phyloP scores from a whole-genome alignment of 2,329 filamentous ascomycete species.

The Davidsoniella eucalypti region DNA sequence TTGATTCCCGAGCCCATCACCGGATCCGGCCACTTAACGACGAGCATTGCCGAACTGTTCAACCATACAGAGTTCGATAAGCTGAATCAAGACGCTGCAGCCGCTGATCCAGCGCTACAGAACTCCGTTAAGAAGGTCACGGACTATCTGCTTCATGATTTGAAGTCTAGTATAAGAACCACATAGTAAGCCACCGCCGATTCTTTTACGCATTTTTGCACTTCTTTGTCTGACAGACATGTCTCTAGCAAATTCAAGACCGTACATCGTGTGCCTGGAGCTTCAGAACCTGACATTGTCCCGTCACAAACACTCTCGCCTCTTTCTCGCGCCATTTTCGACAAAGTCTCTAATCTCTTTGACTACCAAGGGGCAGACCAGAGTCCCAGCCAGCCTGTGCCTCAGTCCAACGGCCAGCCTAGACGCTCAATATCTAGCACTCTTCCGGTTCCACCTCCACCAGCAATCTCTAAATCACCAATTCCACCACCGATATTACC shows the following conservation, averaged over 20 bases:
- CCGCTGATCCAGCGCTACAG: slow-evolving; percentile 39
- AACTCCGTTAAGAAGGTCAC: slow-evolving; percentile 54
- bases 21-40: slow-evolving; percentile 36
- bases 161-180: slow-evolving; percentile 55
- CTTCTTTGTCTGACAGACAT: slow-evolving; percentile 16
- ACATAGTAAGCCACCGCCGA: slow-evolving; percentile 37
- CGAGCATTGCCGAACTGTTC: slow-evolving; percentile 34
- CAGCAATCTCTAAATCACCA: slow-evolving; percentile 5
- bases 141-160: slow-evolving; percentile 55
- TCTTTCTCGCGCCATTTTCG: slow-evolving; percentile 27
- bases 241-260: slow-evolving; percentile 34
- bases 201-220: neutral
- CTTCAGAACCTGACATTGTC: slow-evolving; percentile 4
- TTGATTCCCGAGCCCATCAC: slow-evolving; percentile 49
- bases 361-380: slow-evolving; percentile 8
- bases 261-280: slow-evolving; percentile 15
- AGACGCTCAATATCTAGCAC: slow-evolving; percentile 11
- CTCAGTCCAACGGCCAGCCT: slow-evolving; percentile 2
- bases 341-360: slow-evolving; percentile 19
- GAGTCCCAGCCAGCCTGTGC: slow-evolving; percentile 1
- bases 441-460: slow-evolving; percentile 12
- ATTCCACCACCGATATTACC: neutral
- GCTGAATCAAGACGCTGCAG: slow-evolving; percentile 51
- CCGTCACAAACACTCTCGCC: slow-evolving; percentile 31
- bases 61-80: slow-evolving; percentile 41